Conservation (phyloP, 257 asterid species). For the Solanum pimpinellifolium region DNA sequence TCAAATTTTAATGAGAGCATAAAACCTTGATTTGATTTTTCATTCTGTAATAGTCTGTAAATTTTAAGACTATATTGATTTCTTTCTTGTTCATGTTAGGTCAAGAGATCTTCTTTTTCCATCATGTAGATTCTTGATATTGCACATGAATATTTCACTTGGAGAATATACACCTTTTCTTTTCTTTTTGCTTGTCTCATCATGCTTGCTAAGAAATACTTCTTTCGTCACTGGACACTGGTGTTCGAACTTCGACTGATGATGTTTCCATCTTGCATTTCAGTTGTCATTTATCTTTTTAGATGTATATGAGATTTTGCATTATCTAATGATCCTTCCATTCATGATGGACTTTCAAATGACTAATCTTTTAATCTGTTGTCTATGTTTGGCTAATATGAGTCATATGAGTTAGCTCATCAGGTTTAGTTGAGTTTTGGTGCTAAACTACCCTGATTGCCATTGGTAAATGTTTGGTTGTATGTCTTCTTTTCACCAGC, state of each 20-base stretch:
- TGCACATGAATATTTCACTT: background rate
- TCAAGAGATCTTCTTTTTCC: background rate
- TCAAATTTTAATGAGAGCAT: background rate
- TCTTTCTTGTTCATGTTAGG: background rate
- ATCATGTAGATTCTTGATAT: background rate
- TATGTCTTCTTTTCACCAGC: conserved; percentile 23
- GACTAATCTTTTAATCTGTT: background rate
- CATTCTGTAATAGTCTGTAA: background rate
- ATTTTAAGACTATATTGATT: background rate
- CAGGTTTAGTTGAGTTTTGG: background rate
- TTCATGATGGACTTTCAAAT: background rate
- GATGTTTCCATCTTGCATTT: background rate
- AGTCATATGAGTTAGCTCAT: background rate
- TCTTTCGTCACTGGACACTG: background rate
- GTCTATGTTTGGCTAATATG: background rate
- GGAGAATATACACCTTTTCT: background rate
- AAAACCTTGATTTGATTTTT: background rate
- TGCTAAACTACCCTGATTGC: background rate
- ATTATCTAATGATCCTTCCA: background rate
- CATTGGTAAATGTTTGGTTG: background rate
- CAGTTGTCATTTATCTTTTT: background rate
- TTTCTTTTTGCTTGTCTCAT: background rate
- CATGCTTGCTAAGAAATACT: background rate
- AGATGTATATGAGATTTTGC: background rate
- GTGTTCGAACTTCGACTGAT: background rate